Base-by-base conservation (phyloP, 176 grass and related monocot genomes). In the Phoenix dactylifera region DNA sequence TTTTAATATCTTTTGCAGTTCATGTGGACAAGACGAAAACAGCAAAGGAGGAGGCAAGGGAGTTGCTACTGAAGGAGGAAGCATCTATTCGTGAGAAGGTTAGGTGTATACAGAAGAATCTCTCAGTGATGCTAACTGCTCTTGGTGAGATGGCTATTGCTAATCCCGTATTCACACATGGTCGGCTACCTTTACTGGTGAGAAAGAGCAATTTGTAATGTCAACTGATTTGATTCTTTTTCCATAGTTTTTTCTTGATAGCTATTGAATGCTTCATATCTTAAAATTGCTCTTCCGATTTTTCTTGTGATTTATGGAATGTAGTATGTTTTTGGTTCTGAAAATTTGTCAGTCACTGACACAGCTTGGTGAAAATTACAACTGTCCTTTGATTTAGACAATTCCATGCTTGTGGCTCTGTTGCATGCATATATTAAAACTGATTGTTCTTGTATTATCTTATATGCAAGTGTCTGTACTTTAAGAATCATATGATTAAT, bases 41-140 rank as follows among this genome's bases (percentile, higher is more conserved):
- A 26, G 87, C 92, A 39, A 97, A 97, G 85, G 92, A 97, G 75
- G 87, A 97, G 78, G 92, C 92, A 5, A 86, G 87, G 49, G 92
- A 91, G 52, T 72, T 85, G 54, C 72, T 87, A 55, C 59, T 97
- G 73, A 91, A 78, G 50, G 84, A 97, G 69, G 92, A 97, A 88
- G 76, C 83, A 77, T 79, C 79, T 77, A 44, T 83, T 28, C 80
- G 84, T 80, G 70, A 69, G 63, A 88, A 79, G 72, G 81, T 97
- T 74, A 68, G 70, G 50, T 65, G 83, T 67, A 81, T 97, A 54
- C 87, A 97, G 74, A 82, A 72, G 78, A 88, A 88, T 80, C 76
- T 97, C 16, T 63, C 80, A 58, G 75, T 91, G 63, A 91, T 85
- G 81, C 72, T 97, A 64, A 58, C 74, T 55, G 69, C 78, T 80